phyloP scores from a whole-genome alignment of 306 rosid species.

The Lathyrus tuberosus region DNA sequence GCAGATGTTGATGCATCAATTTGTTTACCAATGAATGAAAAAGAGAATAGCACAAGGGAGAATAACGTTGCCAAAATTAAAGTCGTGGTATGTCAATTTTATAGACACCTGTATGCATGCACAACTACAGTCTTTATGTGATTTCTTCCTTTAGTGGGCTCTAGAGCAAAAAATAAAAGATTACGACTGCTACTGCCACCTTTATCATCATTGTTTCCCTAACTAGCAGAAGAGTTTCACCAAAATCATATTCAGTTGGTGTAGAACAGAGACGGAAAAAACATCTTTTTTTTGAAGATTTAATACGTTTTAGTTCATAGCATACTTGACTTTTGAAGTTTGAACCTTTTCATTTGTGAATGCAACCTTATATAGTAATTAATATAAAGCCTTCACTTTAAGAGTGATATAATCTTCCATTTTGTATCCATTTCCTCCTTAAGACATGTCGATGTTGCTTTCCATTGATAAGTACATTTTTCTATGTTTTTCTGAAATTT shows the following conservation, averaged over 20 bases:
- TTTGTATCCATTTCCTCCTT: not conserved
- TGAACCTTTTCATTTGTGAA: slow-evolving; percentile 23
- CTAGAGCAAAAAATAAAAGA: slow-evolving; percentile 11
- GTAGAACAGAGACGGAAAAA: not conserved
- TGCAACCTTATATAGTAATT: slow-evolving; percentile 2
- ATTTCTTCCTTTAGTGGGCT: slow-evolving; percentile 26
- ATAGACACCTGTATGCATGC: not conserved
- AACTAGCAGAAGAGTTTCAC: slow-evolving; percentile 18
- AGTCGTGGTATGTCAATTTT: slow-evolving; percentile 93
- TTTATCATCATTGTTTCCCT: slow-evolving; percentile 20
- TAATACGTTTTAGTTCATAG: slow-evolving; percentile 6
- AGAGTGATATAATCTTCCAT: not conserved
- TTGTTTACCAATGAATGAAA: slow-evolving; percentile 59
- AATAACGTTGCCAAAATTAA: slow-evolving; percentile 88
- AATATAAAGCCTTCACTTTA: not conserved
- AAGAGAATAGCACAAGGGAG: slow-evolving; percentile 74
- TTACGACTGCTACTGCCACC: not conserved
- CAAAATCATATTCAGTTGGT: slow-evolving; percentile 6
- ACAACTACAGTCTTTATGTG: slow-evolving; percentile 1
- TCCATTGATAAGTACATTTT: not conserved
- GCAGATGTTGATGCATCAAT: slow-evolving; percentile 63
- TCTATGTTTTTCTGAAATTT: not conserved
- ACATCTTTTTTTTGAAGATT: not conserved
- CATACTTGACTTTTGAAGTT: slow-evolving; percentile 9
- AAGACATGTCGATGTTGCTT: not conserved